Base-by-base conservation (phyloP, 2,329 filamentous ascomycete genomes). In the Xylariaceae sp. region DNA sequence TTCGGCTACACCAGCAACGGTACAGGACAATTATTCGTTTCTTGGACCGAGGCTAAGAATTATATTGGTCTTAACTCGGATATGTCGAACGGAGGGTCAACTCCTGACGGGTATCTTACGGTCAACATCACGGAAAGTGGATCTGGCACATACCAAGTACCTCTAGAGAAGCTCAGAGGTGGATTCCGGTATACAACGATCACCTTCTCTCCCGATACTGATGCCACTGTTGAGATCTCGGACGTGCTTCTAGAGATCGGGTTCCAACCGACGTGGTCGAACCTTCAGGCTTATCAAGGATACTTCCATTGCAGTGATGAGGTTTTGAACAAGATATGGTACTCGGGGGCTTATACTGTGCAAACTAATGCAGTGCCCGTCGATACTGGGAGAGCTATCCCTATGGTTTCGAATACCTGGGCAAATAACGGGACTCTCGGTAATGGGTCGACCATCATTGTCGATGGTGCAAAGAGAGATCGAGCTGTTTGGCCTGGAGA, bases 401-500 rank as follows among this genome's bases (percentile, higher is more conserved):
- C 58, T 17, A 44, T 66, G 22, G 57, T 58, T 6, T 44, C 27
- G 2, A 48, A 46, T 16, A 51, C 54, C 6, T 66, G 63, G 63
- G 32, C 45, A 5, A 61, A 62, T 19, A 58, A 54, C 25, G 59
- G 52, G 7, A 44, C 53, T n/a, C 54, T 66, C 34, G 63, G 62
- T 8, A 54, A 53, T 22, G 60, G 61, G 4, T 46, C 56, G 34
- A 62, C 63, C 2, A 60, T 62, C 10, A 64, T 63, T 38, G 61
- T 59, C 5, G 75, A 79, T 55, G 76, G 75, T 3, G 73, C 74
- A 3, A 79, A 79, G 53, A 66, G 75, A 34, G 75, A 79, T 49
- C 67, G 74, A 8, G 63, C 76, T 5, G 73, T 80, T 4, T 80
- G 76, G 75, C 74, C 77, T 10, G 77, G 76, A 2, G 77, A 81